Evolutionary conservation across 169 alveolate genomes (phyloP), one percentile per base, ranked within the genome.

Genomic region (Eimeria maxima): DNA sequence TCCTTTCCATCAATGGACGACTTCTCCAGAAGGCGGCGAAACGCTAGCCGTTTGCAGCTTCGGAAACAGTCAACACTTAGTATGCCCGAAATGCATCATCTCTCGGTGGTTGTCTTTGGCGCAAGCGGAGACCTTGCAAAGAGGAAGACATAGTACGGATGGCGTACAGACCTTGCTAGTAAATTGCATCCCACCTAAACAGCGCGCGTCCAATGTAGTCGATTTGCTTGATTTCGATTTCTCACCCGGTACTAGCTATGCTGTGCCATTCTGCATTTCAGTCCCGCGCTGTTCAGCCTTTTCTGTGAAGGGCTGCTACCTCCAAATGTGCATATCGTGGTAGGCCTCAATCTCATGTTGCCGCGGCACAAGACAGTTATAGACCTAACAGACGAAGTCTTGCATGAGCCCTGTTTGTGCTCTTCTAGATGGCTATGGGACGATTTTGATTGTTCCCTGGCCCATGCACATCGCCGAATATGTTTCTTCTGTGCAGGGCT

Each of bases 91-190:
- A 50, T 14, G 97, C 93, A 90, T 78, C 80, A 69, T 80, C 95
- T 97, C 27, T 95, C 97, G 6, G 86, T 96, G 50, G 88, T 97
- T 44, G 65, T 97, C 71, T 95, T 97, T 81, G 98, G 98, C 29
- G 97, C 97, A n/a, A 95, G 97, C 67, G 98, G 98, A 20, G 97
- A 97, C 95, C 96, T 97, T 29, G 98, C 98, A 3, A 95, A 95
- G 91, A 97, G 94, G 81, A 97, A 97, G 95, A 96, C 96, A 20
- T 97, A 73, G 96, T 95, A 71, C 86, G 95, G 24, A 38, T 57
- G 50, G 55, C 92, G 16, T 55, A 55, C 29, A 65, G 57, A 76
- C 45, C 22, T 20, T 76, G 57, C 29, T 38, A 47, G 50, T 33
- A 29, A 27, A 14, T 14, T 76, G 67, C 89, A 27, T 24, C 24